Percentiles rank a stretch among this genome's conserved stretches.
These are phyloP conservation scores for Verbena officinalis DNA, from an alignment of 257 asterid genomes.

Conservation along the genomic window DNA sequence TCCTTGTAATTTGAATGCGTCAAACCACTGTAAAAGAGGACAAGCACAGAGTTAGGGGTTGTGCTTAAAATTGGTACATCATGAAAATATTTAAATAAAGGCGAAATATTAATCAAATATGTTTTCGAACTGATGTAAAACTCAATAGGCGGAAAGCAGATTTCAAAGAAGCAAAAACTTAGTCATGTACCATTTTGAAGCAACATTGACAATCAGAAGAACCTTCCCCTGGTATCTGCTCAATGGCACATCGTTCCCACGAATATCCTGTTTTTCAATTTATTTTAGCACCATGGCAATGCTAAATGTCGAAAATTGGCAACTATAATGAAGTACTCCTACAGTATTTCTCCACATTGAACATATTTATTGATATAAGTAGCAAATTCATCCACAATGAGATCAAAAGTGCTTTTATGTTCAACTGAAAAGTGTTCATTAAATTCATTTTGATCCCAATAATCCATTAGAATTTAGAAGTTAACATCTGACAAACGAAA, in stretches of 20 bases:
- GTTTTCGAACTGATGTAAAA: neutral
- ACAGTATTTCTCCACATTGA: neutral
- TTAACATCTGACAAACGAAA: no score
- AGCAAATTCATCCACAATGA: constrained; percentile 6
- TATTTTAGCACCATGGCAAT: constrained; percentile 4
- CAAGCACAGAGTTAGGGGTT: neutral
- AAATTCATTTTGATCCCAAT: neutral
- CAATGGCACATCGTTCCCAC: constrained; percentile 71
- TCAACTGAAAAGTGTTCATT: neutral
- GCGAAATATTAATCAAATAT: no score
- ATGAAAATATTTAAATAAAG: neutral
- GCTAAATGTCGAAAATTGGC: neutral
- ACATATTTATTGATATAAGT: neutral
- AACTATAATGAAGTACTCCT: neutral
- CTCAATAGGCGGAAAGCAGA: constrained; percentile 3
- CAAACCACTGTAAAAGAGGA: constrained; percentile 53
- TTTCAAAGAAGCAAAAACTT: neutral
- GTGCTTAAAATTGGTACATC: neutral
- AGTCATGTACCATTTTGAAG: constrained; percentile 72
- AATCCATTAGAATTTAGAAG: neutral
- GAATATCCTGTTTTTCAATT: constrained; percentile 60
- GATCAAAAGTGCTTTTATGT: neutral
- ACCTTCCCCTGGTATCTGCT: constrained; percentile 77
- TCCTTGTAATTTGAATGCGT: constrained; percentile 84
- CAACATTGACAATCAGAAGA: constrained; percentile 79